Base-by-base conservation (phyloP, 2,329 filamentous ascomycete species). In the Xenoacremonium recifei region DNA sequence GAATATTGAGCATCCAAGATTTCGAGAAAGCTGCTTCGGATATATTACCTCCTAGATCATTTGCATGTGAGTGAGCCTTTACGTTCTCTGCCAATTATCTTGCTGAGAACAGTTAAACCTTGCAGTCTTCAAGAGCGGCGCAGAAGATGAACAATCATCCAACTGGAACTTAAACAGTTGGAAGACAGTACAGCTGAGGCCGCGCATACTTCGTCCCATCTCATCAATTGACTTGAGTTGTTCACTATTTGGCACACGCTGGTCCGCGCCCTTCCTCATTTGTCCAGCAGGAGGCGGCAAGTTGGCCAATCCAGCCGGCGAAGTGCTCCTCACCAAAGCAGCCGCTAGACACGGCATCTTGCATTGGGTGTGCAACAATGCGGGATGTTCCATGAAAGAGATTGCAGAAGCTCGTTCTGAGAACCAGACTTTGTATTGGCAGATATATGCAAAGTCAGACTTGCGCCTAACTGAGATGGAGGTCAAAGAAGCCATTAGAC, bases 281-380 rank as follows among this genome's bases (percentile, higher is more conserved):
- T 19, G 35, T 13, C 44, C 44, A 10, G 44, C 44, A 20, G 44
- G 44, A 13, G 44, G 44, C 12, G 44, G 44, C 15, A 47, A 47
- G 29, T 18, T 42, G 13, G 39, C 44, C 3, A 15, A 47, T 33
- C 35, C 21, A 12, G 10, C n/a, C 7, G 44, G 44, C 5, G 44
- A 47, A 29, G 16, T 37, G 3, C 36, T 42, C 6, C 15, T 42
- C 20, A 42, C 39, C 5, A 30, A 35, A 37, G 44, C 44, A 6
- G 44, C 44, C 11, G 39, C 35, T 10, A 35, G 23, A 15, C 21
- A 42, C 4, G 27, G 19, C n/a, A 17, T 47, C 21, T 25, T 47
- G 7, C 44, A 47, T 10, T 47, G 44, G 44, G 39, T 43, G 3
- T 47, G 39, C 32, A 47, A 47, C 31, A 42, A 42, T 17, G 39